Evolutionary conservation across 306 rosid species (phyloP).

Genomic region (Boehmeria nivea): DNA sequence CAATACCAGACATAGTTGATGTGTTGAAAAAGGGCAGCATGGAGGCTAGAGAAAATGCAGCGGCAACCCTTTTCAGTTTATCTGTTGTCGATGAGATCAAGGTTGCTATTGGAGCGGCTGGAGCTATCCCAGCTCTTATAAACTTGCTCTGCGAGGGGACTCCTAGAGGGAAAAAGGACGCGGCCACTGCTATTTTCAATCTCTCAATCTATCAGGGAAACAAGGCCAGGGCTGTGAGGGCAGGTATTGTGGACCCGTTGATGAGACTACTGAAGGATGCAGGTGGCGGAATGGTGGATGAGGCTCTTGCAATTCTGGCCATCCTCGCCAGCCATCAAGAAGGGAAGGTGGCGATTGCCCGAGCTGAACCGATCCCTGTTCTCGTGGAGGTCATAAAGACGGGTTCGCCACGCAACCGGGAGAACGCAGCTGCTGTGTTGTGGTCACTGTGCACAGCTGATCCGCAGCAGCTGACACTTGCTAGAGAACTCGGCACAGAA

Average conservation of each 20-base stretch:
- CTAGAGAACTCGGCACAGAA: slow-evolving; percentile 65
- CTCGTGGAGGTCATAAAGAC: slow-evolving; percentile 74
- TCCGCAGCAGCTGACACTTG: slow-evolving; percentile 63
- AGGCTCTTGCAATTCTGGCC: slow-evolving; percentile 93
- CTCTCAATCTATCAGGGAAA: slow-evolving; percentile 94
- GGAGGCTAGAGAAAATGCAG: slow-evolving; percentile 99
- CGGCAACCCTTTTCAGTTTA: slow-evolving; percentile 97
- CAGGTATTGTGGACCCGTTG: slow-evolving; percentile 84
- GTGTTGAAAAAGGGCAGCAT: slow-evolving; percentile 92
- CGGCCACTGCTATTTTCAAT: slow-evolving; percentile 97
- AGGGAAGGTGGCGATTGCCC: slow-evolving; percentile 77
- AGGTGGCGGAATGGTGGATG: slow-evolving; percentile 91
- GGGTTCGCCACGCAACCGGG: slow-evolving; percentile 94
- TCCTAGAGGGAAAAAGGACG: slow-evolving; percentile 97
- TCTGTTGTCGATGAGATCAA: slow-evolving; percentile 93
- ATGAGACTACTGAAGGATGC: slow-evolving; percentile 83
- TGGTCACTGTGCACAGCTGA: slow-evolving; percentile 86
- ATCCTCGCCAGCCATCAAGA: slow-evolving; percentile 87
- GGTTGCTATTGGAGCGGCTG: slow-evolving; percentile 72
- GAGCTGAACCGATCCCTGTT: slow-evolving; percentile 78
- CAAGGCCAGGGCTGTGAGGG: slow-evolving; percentile 93
- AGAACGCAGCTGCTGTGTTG: slow-evolving; percentile 90
- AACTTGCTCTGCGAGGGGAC: slow-evolving; percentile 82
- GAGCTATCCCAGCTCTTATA: slow-evolving; percentile 92
- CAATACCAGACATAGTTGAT: slow-evolving; percentile 89